These are phyloP conservation scores for Podospora australis DNA, from an alignment of 495 filamentous ascomycete genomes.

Conservation along the genomic window DNA sequence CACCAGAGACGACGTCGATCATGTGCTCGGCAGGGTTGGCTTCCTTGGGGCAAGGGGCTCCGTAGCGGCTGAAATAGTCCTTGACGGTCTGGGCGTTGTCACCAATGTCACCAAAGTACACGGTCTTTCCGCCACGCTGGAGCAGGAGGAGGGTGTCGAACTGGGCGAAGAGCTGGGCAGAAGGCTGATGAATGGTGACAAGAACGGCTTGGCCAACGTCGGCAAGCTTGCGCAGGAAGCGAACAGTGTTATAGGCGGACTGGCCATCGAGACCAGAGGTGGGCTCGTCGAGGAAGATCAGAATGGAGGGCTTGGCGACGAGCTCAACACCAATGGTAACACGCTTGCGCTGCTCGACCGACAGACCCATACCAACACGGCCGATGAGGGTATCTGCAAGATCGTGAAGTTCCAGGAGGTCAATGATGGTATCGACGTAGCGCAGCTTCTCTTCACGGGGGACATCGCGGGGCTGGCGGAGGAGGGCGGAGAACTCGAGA, in stretches of 20 bases:
- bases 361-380: constrained; percentile 55
- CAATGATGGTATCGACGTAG: constrained; percentile 85
- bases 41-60: constrained; percentile 56
- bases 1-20: constrained; percentile 72
- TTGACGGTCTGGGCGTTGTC: constrained; percentile 32
- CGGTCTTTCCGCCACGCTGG: constrained; percentile 57
- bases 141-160: constrained; percentile 68
- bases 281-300: constrained; percentile 75
- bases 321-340: constrained; percentile 92
- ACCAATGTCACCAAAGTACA: constrained; percentile 59
- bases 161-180: constrained; percentile 61
- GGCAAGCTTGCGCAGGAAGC: constrained; percentile 77
- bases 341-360: constrained; percentile 50
- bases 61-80: constrained; percentile 54
- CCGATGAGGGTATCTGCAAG: constrained; percentile 79
- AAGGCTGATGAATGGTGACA: constrained; percentile 76
- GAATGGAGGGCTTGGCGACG: constrained; percentile 72
- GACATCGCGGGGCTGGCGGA: constrained; percentile 65
- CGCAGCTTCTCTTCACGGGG: constrained; percentile 63
- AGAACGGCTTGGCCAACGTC: constrained; percentile 64
- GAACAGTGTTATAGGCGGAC: constrained; percentile 71
- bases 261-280: constrained; percentile 85
- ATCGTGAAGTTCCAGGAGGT: constrained; percentile 70
- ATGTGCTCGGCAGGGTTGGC: constrained; percentile 80
- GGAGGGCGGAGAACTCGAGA: constrained; percentile 67